Base-by-base conservation (phyloP, 306 rosid genomes). In the Begonia loranthoides region DNA sequence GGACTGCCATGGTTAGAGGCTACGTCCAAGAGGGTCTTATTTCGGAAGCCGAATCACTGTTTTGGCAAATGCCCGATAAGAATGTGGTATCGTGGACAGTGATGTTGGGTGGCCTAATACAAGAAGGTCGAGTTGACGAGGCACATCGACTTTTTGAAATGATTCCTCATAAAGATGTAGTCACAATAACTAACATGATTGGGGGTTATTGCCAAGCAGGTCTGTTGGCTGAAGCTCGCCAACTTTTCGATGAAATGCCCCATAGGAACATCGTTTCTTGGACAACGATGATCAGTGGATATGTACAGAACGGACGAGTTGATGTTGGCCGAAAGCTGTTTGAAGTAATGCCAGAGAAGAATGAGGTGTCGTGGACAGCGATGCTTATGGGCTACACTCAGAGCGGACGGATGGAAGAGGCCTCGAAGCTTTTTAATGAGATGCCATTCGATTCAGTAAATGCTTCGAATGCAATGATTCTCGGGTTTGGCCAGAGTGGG, bases 281-380 rank as follows among this genome's bases (percentile, higher is more conserved):
- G 79, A 73, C 70, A 4, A 47, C 63, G 10, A 62, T 73, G 79
- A 65, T 73, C 14, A 57, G 68, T 0, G 75, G 79, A 51, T 73
- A 73, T 55, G 55, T 46, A 3, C 75, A 73, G 48, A 69, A 69
- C 6, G 61, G 49, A 11, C 52, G 45, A 39, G 70, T 69, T 36
- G 66, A 58, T 63, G 56, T 69, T 54, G 74, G 66, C 15, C 49
- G 66, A 28, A 63, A 69, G 58, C 54, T 69, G 14, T 69, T 69
- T 14, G 74, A 63, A 63, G 70, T 63, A 13, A 69, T 69, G 74
- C 66, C 74, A 0, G 67, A 55, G 64, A 70, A 63, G 51, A 69
- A 69, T 54, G 74, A 69, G 60, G 61, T 69, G 9, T 62, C 74
- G 0, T 69, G 74, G 74, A 57, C 69, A 0, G 69, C 65, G n/a